These are phyloP conservation scores for Aristolochia fimbriata DNA, from an alignment of 164 flowering plant genomes.

Conservation along the genomic window DNA sequence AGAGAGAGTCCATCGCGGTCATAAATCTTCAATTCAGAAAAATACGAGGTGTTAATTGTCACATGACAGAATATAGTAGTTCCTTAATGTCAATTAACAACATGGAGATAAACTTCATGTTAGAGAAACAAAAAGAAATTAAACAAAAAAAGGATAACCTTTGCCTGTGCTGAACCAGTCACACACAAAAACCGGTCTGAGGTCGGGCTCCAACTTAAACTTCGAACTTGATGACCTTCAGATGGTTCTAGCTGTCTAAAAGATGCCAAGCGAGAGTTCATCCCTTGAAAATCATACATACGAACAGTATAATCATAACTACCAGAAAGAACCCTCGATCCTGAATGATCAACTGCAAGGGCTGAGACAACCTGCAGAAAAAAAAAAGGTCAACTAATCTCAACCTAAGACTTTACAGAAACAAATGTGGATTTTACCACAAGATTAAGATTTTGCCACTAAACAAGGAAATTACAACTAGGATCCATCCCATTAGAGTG, in stretches of 20 bases:
- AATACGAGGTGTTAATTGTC: neutral
- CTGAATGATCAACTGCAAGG: constrained; percentile 85
- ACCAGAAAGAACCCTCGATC: constrained; percentile 96
- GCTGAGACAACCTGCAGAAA: constrained; percentile 74
- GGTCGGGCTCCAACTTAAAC: constrained; percentile 97
- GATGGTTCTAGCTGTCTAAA: constrained; percentile 91
- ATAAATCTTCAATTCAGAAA: constrained; percentile 50
- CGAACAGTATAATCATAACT: constrained; percentile 90
- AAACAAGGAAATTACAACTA: neutral
- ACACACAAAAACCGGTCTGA: constrained; percentile 82
- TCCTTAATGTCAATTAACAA: too few relatives aligned
- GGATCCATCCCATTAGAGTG: neutral
- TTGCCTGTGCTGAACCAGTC: constrained; percentile 95
- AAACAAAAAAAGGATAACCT: constrained; percentile 50
- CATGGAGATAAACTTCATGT: neutral
- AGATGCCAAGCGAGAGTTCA: constrained; percentile 81
- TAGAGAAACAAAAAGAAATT: too few relatives aligned
- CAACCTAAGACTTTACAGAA: neutral
- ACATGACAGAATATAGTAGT: too few relatives aligned
- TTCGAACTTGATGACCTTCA: constrained; percentile 97
- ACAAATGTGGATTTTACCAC: neutral
- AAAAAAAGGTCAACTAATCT: neutral
- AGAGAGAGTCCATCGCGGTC: constrained; percentile 96
- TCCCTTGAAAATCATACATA: constrained; percentile 98
- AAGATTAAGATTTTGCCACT: too few relatives aligned